A percentile compares a stretch with the other conserved stretches of the same genome.
Conservation (phyloP, 2,329 filamentous ascomycete species). For the Beauveria caledonica region DNA sequence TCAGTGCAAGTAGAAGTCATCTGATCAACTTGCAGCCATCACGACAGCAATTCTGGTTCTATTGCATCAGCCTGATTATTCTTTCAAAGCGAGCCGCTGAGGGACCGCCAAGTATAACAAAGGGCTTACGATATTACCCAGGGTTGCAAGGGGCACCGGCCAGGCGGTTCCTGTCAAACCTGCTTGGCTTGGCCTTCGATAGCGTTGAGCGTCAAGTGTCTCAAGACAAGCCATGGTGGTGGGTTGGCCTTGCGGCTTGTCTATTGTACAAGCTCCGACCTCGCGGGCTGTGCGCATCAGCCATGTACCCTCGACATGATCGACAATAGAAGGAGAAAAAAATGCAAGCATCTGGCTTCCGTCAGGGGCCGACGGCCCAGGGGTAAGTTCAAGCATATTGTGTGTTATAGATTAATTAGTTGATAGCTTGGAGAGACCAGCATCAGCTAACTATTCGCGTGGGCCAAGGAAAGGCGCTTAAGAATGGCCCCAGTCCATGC, state of each 20-base stretch:
- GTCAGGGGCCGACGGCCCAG: not conserved
- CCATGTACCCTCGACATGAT: not conserved
- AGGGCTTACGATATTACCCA: not conserved
- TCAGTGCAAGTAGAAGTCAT: too few species aligned
- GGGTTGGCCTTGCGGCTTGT: not conserved
- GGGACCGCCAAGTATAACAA: not conserved
- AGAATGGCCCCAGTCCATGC: too few species aligned
- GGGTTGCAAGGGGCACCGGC: conserved; percentile 1
- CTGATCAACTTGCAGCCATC: too few species aligned
- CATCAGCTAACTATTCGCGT: not conserved
- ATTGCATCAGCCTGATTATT: not conserved
- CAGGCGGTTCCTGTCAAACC: not conserved
- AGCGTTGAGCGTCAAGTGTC: not conserved
- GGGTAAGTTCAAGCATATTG: not conserved
- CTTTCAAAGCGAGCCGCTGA: not conserved
- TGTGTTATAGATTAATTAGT: not conserved
- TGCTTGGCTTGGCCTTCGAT: too few species aligned
- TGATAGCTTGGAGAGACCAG: not conserved
- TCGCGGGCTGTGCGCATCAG: not conserved
- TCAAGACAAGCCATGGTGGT: not conserved
- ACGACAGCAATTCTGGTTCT: too few species aligned
- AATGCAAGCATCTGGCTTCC: not conserved
- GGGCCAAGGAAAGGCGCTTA: too few species aligned
- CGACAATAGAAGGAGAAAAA: not conserved
- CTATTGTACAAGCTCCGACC: not conserved